These are phyloP conservation scores for Epichloe typhina DNA, from an alignment of 2,329 filamentous ascomycete species.

Conservation along the genomic window DNA sequence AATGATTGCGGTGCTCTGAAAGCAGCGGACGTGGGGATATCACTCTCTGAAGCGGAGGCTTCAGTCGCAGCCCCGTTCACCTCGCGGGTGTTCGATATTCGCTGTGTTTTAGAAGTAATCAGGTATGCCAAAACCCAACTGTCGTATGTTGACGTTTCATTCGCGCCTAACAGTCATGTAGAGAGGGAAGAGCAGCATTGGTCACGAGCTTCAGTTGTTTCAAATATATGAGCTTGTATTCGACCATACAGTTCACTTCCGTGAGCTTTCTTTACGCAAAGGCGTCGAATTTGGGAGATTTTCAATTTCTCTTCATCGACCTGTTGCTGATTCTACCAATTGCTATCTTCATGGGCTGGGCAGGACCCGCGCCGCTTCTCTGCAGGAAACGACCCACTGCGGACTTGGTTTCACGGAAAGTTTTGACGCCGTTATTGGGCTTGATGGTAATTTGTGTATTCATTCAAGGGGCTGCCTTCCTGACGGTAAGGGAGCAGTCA, in stretches of 20 bases:
- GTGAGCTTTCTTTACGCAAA: conserved; percentile 94
- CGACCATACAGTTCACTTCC: conserved; percentile 95
- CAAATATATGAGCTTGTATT: conserved; percentile 99
- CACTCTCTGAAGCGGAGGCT: conserved; percentile 90
- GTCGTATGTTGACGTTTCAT: neutral
- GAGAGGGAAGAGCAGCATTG: conserved; percentile 83
- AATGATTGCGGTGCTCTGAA: conserved; percentile 97
- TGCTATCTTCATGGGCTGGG: conserved; percentile 98
- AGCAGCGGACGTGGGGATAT: conserved; percentile 94
- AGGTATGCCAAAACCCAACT: conserved; percentile 32
- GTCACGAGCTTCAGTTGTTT: conserved; percentile 99
- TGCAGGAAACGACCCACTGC: conserved; percentile 81
- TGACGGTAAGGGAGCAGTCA: conserved; percentile 60
- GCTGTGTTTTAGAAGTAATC: conserved; percentile 87
- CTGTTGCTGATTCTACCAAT: conserved; percentile 85
- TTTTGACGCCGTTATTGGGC: conserved; percentile 76
- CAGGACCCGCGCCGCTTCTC: conserved; percentile 64
- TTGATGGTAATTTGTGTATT: conserved; percentile 73
- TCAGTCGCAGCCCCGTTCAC: conserved; percentile 98
- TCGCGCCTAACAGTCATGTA: conserved; percentile 18
- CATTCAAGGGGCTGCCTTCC: conserved; percentile 62
- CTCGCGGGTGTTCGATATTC: conserved; percentile 88
- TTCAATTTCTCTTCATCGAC: conserved; percentile 96
- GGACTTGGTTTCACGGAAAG: conserved; percentile 82
- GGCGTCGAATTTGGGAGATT: conserved; percentile 89